Conservation (phyloP, 148 eudicot species). For the Mesembryanthemum crystallinum region DNA sequence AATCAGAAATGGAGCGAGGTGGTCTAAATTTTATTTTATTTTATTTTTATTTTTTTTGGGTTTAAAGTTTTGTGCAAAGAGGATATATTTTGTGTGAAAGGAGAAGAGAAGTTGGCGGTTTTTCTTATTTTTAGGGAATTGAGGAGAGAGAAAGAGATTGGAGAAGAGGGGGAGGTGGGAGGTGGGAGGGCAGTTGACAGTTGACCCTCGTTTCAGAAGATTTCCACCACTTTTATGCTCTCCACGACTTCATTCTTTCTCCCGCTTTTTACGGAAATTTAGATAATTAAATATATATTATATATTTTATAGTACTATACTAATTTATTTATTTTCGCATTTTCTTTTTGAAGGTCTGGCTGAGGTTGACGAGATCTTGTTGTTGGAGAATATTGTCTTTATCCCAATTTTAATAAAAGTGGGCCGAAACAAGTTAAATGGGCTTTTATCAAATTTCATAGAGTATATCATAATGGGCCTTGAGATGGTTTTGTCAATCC, state of each 20-base stretch:
- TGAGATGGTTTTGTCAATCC: no score
- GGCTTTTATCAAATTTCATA: no score
- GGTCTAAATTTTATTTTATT: not conserved
- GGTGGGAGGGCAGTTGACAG: conserved; percentile 5
- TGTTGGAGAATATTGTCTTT: no score
- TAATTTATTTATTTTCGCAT: not conserved
- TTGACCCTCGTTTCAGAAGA: not conserved
- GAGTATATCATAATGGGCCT: no score
- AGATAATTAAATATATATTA: not conserved
- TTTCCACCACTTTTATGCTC: conserved; percentile 19
- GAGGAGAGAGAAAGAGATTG: no score
- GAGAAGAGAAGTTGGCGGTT: not conserved
- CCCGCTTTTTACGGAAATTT: conserved; percentile 4
- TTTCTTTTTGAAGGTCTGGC: not conserved
- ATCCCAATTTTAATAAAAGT: no score
- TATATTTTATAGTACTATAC: no score
- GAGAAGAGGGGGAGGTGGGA: not conserved
- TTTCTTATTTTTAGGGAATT: conserved; percentile 22
- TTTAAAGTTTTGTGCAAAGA: not conserved
- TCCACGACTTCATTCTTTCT: conserved; percentile 10
- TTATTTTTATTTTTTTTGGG: not conserved
- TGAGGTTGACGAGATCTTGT: no score
- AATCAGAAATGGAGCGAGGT: conserved; percentile 15
- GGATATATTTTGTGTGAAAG: not conserved
- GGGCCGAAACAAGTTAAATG: no score